Evolutionary conservation across 139 green algal genomes (phyloP), one percentile per base, ranked within the genome.

Genomic region (Chlorella vulgaris): DNA sequence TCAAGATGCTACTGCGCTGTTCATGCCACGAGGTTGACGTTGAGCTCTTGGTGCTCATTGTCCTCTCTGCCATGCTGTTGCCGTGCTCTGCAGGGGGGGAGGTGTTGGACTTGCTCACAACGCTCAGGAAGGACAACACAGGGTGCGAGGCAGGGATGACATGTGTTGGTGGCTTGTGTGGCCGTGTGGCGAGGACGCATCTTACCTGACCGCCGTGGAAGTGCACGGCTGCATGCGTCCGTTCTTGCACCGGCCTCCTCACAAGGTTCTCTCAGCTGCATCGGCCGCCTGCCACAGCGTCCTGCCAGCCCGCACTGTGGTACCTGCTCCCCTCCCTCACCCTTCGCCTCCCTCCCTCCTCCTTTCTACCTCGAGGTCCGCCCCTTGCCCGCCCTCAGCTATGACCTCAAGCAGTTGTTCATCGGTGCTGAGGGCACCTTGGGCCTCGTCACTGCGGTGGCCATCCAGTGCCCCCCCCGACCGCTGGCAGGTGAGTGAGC

Each of bases 321-420:
- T 6, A 65, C 58, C 21, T 6, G 21, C 58, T 35, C 19, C 58
- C 58, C 58, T 7, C n/a, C n/a, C n/a, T n/a, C n/a, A n/a, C n/a
- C n/a, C n/a, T n/a, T n/a, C n/a, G n/a, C n/a, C n/a, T n/a, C n/a
- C n/a, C n/a, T n/a, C n/a, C n/a, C n/a, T n/a, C n/a, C n/a, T n/a
- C n/a, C n/a, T n/a, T 67, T 67, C 21, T 31, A 36, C n/a, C 24
- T 31, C 18, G 7, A 13, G 58, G 7, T 13, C 58, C 15, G 15
- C n/a, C 18, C n/a, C 18, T 7, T 69, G 18, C 50, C 3, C 0
- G 39, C 1, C 38, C 43, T 66, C 79, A 88, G 84, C 47, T 98
- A 97, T 71, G 94, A 99, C 88, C 86, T 99, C 40, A 98, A 99
- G 90, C 94, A 99, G 85, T 89, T 99, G 29, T 98, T 99, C 87